Conservation (phyloP, 2,329 filamentous ascomycete species). For the Graphilbum fragrans region DNA sequence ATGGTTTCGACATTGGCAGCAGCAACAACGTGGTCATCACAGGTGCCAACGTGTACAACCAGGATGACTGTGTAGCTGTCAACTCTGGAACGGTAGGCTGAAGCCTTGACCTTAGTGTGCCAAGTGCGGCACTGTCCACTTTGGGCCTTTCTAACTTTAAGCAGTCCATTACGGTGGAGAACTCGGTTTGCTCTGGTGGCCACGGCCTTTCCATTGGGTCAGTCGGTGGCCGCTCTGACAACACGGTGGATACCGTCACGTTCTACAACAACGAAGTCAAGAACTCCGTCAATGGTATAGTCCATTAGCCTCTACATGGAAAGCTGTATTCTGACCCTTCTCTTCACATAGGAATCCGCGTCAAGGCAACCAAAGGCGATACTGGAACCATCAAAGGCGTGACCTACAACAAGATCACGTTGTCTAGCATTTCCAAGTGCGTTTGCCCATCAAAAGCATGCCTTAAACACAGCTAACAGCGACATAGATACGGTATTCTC, state of each 20-base stretch:
- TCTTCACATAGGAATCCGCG: slow-evolving; percentile 19
- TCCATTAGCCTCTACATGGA: too few species aligned
- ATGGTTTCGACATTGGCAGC: slow-evolving; percentile 44
- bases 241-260: slow-evolving; percentile 38
- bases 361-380: slow-evolving; percentile 41
- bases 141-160: background rate
- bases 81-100: slow-evolving; percentile 17
- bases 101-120: too few species aligned
- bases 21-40: slow-evolving; percentile 37
- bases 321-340: too few species aligned
- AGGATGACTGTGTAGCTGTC: slow-evolving; percentile 48
- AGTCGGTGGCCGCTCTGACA: slow-evolving; percentile 32
- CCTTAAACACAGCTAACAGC: too few species aligned
- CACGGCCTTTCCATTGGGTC: slow-evolving; percentile 41
- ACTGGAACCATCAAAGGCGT: slow-evolving; percentile 39
- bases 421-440: background rate
- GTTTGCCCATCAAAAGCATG: too few species aligned
- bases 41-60: slow-evolving; percentile 42
- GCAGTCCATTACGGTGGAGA: slow-evolving; percentile 23
- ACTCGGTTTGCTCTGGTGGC: slow-evolving; percentile 34
- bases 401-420: slow-evolving; percentile 26
- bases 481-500: slow-evolving; percentile 44
- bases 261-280: slow-evolving; percentile 19
- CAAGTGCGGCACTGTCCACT: background rate
- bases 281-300: slow-evolving; percentile 17